Percentiles rank a stretch among this genome's conserved stretches.
Evolutionary conservation across 257 asterid genomes (phyloP).

Genomic region (Solanum paucissectum): DNA sequence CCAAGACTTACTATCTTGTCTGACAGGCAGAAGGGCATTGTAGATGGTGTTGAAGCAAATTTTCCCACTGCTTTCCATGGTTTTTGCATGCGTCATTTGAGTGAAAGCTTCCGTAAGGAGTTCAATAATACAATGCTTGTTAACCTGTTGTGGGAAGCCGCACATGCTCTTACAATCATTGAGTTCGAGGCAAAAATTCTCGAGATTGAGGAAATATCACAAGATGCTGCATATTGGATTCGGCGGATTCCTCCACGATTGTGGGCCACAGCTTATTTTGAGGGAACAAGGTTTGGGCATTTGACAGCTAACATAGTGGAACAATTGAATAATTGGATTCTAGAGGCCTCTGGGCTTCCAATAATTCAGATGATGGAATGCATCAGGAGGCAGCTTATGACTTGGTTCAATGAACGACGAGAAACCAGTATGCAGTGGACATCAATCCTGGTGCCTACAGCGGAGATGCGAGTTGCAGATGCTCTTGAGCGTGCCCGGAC

Average conservation of each 20-base stretch:
- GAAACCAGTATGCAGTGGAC: constrained; percentile 97
- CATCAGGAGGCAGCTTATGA: constrained; percentile 85
- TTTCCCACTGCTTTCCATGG: constrained; percentile 95
- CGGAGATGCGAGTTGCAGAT: constrained; percentile 83
- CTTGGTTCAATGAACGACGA: constrained; percentile 91
- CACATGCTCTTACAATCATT: constrained; percentile 64
- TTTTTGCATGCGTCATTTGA: constrained; percentile 86
- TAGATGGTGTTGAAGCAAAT: constrained; percentile 78
- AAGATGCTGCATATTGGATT: constrained; percentile 86
- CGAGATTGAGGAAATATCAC: constrained; percentile 85
- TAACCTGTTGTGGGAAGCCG: constrained; percentile 83
- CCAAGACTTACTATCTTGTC: constrained; percentile 90
- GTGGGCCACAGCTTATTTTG: constrained; percentile 91
- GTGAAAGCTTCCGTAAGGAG: constrained; percentile 81
- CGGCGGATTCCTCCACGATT: constrained; percentile 63
- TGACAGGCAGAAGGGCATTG: constrained; percentile 74
- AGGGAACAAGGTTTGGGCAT: constrained; percentile 85
- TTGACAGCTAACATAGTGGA: constrained; percentile 71
- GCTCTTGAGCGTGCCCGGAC: constrained; percentile 85
- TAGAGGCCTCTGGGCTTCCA: constrained; percentile 88
- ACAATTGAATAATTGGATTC: constrained; percentile 59
- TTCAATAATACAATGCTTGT: constrained; percentile 81
- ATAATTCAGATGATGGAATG: constrained; percentile 92
- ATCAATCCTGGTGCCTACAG: constrained; percentile 75
- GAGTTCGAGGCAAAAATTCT: constrained; percentile 67